Evolutionary conservation across 257 asterid species (phyloP).

Genomic region (Henckelia pumila): DNA sequence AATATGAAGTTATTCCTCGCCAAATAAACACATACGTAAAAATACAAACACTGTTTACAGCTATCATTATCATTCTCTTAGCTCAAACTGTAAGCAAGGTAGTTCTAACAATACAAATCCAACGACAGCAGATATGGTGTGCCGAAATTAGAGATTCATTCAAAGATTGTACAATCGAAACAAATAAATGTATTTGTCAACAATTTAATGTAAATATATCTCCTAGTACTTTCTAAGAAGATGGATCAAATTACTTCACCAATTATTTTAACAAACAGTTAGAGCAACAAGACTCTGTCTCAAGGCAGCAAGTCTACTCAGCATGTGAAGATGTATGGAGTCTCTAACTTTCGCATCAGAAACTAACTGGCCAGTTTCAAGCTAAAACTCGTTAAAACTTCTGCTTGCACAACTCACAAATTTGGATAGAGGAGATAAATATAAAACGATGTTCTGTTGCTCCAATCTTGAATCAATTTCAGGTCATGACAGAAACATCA

Average conservation of each 20-base stretch:
- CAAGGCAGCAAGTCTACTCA: conserved; percentile 14
- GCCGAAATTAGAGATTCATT: conserved; percentile 13
- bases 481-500: conserved; percentile 8
- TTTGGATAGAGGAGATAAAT: conserved; percentile 9
- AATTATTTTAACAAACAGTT: conserved; percentile 4
- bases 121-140: neutral
- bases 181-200: conserved; percentile 17
- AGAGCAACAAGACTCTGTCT: conserved; percentile 14
- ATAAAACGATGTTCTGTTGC: conserved; percentile 5
- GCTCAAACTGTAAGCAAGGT: conserved; percentile 16
- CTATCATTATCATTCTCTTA: conserved; percentile 20
- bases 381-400: conserved; percentile 15
- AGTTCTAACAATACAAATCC: neutral
- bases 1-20: conserved; percentile 2
- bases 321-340: conserved; percentile 15
- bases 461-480: conserved; percentile 11
- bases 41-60: conserved; percentile 1
- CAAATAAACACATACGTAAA: conserved; percentile 12
- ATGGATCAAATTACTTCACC: conserved; percentile 17
- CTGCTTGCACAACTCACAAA: conserved; percentile 16
- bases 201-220: conserved; percentile 7
- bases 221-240: conserved; percentile 14
- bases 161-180: conserved; percentile 1
- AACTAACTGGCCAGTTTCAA: conserved; percentile 11
- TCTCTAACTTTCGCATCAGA: conserved; percentile 19